These are phyloP conservation scores for Fusarium globosum DNA, from an alignment of 2,329 filamentous ascomycete genomes.

Conservation along the genomic window DNA sequence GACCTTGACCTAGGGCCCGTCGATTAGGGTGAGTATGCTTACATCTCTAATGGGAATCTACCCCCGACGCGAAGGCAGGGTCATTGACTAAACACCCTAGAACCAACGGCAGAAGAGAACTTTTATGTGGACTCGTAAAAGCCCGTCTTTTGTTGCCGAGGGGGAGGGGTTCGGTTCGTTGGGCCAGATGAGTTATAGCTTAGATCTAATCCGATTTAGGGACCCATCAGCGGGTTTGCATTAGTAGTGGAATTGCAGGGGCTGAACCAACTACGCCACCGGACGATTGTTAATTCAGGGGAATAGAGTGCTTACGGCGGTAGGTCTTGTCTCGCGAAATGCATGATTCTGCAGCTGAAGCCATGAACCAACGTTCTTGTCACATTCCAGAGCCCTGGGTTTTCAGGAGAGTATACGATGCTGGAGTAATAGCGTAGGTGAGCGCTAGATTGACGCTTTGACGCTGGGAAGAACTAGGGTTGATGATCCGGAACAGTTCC, in stretches of 20 bases:
- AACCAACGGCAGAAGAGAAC: background rate
- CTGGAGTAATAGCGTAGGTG: background rate
- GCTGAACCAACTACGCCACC: slow-evolving; percentile 3
- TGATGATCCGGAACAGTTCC: slow-evolving; percentile 19
- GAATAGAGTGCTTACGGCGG: background rate
- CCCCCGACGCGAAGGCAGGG: background rate
- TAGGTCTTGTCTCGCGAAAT: background rate
- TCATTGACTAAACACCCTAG: background rate
- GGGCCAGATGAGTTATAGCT: background rate
- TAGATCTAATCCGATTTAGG: slow-evolving; percentile 35
- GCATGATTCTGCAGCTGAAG: background rate
- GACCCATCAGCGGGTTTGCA: background rate
- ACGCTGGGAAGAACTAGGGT: background rate
- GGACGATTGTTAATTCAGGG: background rate
- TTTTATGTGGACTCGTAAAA: background rate
- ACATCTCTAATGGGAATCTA: background rate
- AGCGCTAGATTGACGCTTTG: background rate
- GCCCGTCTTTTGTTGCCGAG: background rate
- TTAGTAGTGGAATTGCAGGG: background rate
- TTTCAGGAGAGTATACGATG: background rate
- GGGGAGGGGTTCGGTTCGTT: background rate
- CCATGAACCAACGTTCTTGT: background rate
- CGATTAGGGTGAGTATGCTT: background rate
- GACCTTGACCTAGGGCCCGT: background rate
- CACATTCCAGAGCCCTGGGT: background rate